Base-by-base conservation (phyloP, 768 basidiomycete species). In the Tephrocybe rancida region DNA sequence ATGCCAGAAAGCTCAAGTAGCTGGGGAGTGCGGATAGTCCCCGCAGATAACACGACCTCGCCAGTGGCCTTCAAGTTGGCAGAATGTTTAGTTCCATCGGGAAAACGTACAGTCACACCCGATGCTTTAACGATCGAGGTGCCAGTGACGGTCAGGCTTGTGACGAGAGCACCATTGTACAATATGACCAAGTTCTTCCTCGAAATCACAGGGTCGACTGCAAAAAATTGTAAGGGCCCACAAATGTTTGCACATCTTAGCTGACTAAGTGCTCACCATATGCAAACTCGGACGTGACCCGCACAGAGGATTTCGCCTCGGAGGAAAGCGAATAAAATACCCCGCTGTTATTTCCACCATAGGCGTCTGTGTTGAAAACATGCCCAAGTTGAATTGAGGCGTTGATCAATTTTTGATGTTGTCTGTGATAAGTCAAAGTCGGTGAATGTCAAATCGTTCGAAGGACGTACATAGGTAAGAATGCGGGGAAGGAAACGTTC, bases 1-100 rank as follows among this genome's bases (percentile, higher is more conserved):
- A 71, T 63, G 4, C 69, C 69, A n/a, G 65, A 72, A 13, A 71
- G 56, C 37, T 70, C 70, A n/a, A 74, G 56, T 16, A 74, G 52
- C 54, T 72, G 70, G 3, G 73, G 70, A 1, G 71, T 72, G 32
- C 63, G 62, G n/a, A 74, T 44, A 8, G 62, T 55, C 2, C 69
- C 69, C 22, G 66, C 68, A 13, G 69, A 63, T 3, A 71, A 46
- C 30, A 70, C 65, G 10, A 70, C 65, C 48, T 71, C 69, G 21
- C 68, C 67, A 19, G 30, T 48, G 13, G 37, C 34, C 3, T 52
- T 51, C 21, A 53, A 37, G 18, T 43, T 54, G 13, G 65, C 67
- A 16, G 44, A 51, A 8, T 59, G 55, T 4, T 53, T 38, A 2
- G 63, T 62, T 13, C 57, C 58, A 34, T 70, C 66, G 19, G 66